Percentiles rank a stretch among this genome's conserved stretches.
phyloP scores from a whole-genome alignment of 1,284 basidiomycete species.

The Wallemia ichthyophaga region DNA sequence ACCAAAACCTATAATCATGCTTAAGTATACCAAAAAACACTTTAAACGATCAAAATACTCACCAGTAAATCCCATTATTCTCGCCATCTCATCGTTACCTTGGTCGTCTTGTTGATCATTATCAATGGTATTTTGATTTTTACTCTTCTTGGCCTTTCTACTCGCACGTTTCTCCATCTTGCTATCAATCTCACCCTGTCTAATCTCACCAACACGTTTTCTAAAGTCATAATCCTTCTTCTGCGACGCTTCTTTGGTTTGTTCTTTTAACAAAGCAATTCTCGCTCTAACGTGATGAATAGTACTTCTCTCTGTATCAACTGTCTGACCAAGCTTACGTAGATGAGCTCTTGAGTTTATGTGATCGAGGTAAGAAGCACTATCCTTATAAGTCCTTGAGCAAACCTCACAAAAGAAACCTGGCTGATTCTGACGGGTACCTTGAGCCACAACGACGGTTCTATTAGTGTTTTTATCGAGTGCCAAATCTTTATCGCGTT shows the following conservation, averaged over 20 bases:
- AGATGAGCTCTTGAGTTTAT: slow-evolving; percentile 80
- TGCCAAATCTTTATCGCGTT: slow-evolving; percentile 44
- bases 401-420: slow-evolving; percentile 32
- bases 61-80: slow-evolving; percentile 74
- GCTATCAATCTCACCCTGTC: slow-evolving; percentile 30
- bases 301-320: slow-evolving; percentile 62
- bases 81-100: slow-evolving; percentile 29
- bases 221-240: slow-evolving; percentile 83
- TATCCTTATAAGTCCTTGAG: slow-evolving; percentile 16
- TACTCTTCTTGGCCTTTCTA: slow-evolving; percentile 13
- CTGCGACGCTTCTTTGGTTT: slow-evolving; percentile 41
- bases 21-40: background rate
- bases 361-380: slow-evolving; percentile 37
- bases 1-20: background rate
- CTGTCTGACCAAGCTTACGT: slow-evolving; percentile 71
- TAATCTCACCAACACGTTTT: slow-evolving; percentile 51
- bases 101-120: slow-evolving; percentile 5
- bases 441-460: slow-evolving; percentile 64
- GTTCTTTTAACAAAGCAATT: slow-evolving; percentile 60
- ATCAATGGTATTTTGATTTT: slow-evolving; percentile 6
- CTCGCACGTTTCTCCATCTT: slow-evolving; percentile 19
- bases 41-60: background rate
- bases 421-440: slow-evolving; percentile 40
- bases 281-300: slow-evolving; percentile 66
- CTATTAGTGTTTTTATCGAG: slow-evolving; percentile 74